These are phyloP conservation scores for Stagonosporopsis chrysanthemi DNA, from an alignment of 2,329 filamentous ascomycete genomes.

Conservation along the genomic window DNA sequence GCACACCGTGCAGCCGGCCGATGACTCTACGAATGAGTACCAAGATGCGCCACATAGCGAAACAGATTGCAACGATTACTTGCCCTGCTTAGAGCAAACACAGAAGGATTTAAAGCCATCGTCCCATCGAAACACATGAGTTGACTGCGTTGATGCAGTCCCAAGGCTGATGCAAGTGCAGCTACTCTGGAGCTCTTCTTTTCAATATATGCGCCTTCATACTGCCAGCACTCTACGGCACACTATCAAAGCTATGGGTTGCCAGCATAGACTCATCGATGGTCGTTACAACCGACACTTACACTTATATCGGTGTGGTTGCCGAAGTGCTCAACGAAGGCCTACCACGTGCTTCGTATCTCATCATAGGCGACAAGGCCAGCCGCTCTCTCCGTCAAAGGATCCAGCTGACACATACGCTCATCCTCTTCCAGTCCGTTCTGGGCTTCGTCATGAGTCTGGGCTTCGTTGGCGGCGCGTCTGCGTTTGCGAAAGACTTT, in stretches of 20 bases:
- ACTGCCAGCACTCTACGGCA: constrained; percentile 71
- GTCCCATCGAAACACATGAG: constrained; percentile 4
- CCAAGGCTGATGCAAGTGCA: constrained; percentile 2
- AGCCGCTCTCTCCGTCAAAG: constrained; percentile 61
- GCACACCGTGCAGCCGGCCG: constrained; percentile 4
- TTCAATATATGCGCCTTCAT: constrained; percentile 71
- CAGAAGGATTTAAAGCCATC: not conserved
- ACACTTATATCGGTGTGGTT: constrained; percentile 73
- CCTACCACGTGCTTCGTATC: constrained; percentile 71
- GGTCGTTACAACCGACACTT: constrained; percentile 70
- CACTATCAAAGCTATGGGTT: constrained; percentile 74
- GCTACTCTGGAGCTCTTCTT: constrained; percentile 64
- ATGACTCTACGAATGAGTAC: not conserved
- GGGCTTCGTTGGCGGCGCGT: constrained; percentile 63
- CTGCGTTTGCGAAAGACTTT: constrained; percentile 65
- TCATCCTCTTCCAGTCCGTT: constrained; percentile 61
- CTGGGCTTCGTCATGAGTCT: constrained; percentile 68
- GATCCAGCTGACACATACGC: constrained; percentile 67
- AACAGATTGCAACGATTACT: not conserved
- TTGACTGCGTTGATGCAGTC: no score
- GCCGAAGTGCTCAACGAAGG: constrained; percentile 77
- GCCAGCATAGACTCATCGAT: constrained; percentile 69
- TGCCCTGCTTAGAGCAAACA: not conserved
- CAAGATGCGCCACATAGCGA: not conserved
- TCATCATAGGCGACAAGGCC: constrained; percentile 71